A percentile compares a stretch with the other conserved stretches of the same genome.
phyloP scores from a whole-genome alignment of 2,329 filamentous ascomycete species.

The Fusarium hainanense region DNA sequence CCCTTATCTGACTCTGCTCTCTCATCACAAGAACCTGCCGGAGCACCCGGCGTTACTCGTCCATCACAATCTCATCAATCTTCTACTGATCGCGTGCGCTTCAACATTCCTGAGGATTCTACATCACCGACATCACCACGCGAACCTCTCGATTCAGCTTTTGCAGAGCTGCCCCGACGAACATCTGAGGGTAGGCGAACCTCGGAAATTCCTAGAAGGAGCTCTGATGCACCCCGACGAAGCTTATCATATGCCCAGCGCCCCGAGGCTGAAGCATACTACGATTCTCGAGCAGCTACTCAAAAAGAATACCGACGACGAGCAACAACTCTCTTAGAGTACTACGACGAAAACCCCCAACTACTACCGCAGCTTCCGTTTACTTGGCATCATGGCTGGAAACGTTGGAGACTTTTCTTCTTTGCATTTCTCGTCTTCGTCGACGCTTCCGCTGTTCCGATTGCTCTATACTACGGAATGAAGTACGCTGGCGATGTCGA shows the following conservation, averaged over 20 bases:
- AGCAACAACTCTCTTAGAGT: conserved; percentile 52
- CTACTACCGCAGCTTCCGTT: conserved; percentile 55
- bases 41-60: conserved; percentile 14
- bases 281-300: conserved; percentile 55
- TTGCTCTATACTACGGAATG: conserved; percentile 64
- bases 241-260: conserved; percentile 53
- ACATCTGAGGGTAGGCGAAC: conserved; percentile 27
- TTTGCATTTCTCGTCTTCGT: conserved; percentile 62
- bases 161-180: conserved; percentile 42
- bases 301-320: conserved; percentile 51
- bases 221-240: conserved; percentile 42
- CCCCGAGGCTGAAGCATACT: conserved; percentile 52
- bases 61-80: conserved; percentile 32
- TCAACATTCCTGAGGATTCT: conserved; percentile 24
- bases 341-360: conserved; percentile 54
- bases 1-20: conserved; percentile 38
- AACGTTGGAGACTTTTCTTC: conserved; percentile 58
- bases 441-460: conserved; percentile 57
- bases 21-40: conserved; percentile 29
- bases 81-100: conserved; percentile 31
- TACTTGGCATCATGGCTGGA: conserved; percentile 55
- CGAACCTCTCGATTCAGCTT: conserved; percentile 26
- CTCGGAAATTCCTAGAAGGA: conserved; percentile 41
- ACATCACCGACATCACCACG: conserved; percentile 16
- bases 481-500: conserved; percentile 54